A percentile compares a stretch with the other conserved stretches of the same genome.
Evolutionary conservation across 495 filamentous ascomycete species (phyloP).

Genomic region (Delitschia confertaspora): DNA sequence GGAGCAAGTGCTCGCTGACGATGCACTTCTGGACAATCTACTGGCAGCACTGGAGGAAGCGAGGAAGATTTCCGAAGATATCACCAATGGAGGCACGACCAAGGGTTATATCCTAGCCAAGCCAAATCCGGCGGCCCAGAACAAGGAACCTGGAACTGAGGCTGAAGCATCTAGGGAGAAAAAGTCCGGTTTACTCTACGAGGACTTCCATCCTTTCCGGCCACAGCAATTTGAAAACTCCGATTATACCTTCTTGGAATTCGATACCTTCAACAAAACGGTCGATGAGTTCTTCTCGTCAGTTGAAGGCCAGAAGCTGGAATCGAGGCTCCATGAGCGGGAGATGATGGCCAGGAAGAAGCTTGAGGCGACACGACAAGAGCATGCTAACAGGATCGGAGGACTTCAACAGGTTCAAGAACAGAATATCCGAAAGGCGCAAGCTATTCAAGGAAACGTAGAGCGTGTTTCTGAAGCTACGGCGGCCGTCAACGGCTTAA

Average conservation of each 20-base stretch:
- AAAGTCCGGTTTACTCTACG: constrained; percentile 56
- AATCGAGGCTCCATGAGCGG: constrained; percentile 69
- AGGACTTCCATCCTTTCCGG: constrained; percentile 91
- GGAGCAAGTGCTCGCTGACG: constrained; percentile 58
- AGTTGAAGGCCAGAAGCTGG: constrained; percentile 84
- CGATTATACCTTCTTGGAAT: constrained; percentile 56
- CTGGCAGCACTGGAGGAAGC: constrained; percentile 60
- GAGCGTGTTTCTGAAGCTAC: constrained; percentile 86
- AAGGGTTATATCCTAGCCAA: constrained; percentile 89
- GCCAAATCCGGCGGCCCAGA: constrained; percentile 31
- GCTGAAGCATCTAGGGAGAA: constrained; percentile 25
- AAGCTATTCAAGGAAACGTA: constrained; percentile 79
- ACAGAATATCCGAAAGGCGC: constrained; percentile 79
- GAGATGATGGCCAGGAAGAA: constrained; percentile 75
- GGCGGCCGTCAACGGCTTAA: constrained; percentile 77
- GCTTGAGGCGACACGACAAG: constrained; percentile 67
- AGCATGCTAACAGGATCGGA: constrained; percentile 75
- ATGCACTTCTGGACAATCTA: constrained; percentile 54
- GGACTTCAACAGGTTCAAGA: constrained; percentile 70
- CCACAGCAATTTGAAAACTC: constrained; percentile 71
- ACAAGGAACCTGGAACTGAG: constrained; percentile 20
- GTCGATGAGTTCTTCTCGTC: constrained; percentile 97
- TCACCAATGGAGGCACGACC: constrained; percentile 49
- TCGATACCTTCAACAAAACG: constrained; percentile 79
- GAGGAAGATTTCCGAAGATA: constrained; percentile 48